Conservation (phyloP, 2,329 filamentous ascomycete species). For the Huntiella savannae region DNA sequence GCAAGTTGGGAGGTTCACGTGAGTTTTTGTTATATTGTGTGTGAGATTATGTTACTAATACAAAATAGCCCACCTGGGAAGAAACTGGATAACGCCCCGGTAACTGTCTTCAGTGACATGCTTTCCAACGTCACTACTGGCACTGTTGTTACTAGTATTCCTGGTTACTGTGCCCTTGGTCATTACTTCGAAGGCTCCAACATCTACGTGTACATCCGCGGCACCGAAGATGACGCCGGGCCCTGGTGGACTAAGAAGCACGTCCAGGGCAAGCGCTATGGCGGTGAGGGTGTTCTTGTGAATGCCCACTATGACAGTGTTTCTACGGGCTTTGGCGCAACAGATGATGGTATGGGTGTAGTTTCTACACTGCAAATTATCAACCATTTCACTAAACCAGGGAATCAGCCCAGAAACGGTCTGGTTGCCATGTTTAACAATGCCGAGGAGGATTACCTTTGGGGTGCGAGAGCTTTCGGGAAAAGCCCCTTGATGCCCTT, state of each 20-base stretch:
- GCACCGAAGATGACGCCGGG: constrained; percentile 51
- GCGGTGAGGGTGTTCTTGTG: constrained; percentile 64
- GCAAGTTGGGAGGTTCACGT: constrained; percentile 12
- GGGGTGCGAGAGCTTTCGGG: constrained; percentile 70
- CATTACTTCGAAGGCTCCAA: constrained; percentile 89
- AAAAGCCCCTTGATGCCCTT: constrained; percentile 65
- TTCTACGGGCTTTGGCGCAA: constrained; percentile 78
- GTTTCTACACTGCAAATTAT: constrained; percentile 73
- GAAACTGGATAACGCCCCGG: constrained; percentile 18
- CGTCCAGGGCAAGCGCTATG: constrained; percentile 27
- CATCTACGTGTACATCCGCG: constrained; percentile 77
- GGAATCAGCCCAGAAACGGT: constrained; percentile 56
- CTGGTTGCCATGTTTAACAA: constrained; percentile 83
- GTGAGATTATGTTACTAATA: background rate
- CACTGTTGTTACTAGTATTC: constrained; percentile 18
- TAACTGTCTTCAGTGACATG: constrained; percentile 61
- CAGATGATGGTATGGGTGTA: constrained; percentile 81
- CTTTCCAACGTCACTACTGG: constrained; percentile 51
- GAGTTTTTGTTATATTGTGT: background rate
- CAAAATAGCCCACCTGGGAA: background rate
- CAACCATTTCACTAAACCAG: constrained; percentile 60
- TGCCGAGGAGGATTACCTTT: constrained; percentile 81
- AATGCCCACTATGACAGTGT: constrained; percentile 95
- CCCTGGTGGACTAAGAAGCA: constrained; percentile 47
- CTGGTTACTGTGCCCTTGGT: constrained; percentile 19